phyloP scores from a whole-genome alignment of 768 basidiomycete species.

The Podaxis carcinomalis region DNA sequence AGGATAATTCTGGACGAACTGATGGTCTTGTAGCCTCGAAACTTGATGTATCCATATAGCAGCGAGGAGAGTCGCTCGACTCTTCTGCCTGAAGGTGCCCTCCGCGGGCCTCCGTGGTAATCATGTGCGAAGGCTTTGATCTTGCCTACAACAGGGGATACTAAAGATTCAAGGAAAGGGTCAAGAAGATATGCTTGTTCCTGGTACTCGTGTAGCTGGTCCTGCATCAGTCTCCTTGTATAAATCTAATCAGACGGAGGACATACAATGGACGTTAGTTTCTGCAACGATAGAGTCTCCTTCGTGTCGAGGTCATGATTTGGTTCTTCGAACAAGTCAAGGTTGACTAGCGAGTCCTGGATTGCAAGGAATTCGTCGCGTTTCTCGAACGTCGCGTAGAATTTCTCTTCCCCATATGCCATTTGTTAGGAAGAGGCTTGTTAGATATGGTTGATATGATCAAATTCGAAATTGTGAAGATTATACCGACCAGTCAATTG shows the following conservation, averaged over 20 bases:
- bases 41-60: constrained; percentile 81
- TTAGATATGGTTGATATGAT: not conserved
- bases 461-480: not conserved
- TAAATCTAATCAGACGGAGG: not conserved
- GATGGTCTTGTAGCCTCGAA: constrained; percentile 86
- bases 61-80: constrained; percentile 53
- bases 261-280: constrained; percentile 50
- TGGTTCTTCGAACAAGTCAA: constrained; percentile 41
- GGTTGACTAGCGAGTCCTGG: constrained; percentile 46
- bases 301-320: constrained; percentile 36
- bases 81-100: constrained; percentile 29
- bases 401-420: constrained; percentile 39
- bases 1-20: constrained; percentile 40
- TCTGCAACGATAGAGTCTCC: constrained; percentile 38
- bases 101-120: constrained; percentile 27
- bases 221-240: not conserved
- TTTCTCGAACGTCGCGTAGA: constrained; percentile 58
- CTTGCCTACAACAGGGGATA: constrained; percentile 66
- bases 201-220: constrained; percentile 83
- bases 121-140: constrained; percentile 53
- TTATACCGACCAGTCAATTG: not conserved
- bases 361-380: constrained; percentile 52
- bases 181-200: constrained; percentile 93
- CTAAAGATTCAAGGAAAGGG: constrained; percentile 77
- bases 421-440: not conserved